These are phyloP conservation scores for Boletus eberwhitei DNA, from an alignment of 768 basidiomycete species.

Conservation along the genomic window DNA sequence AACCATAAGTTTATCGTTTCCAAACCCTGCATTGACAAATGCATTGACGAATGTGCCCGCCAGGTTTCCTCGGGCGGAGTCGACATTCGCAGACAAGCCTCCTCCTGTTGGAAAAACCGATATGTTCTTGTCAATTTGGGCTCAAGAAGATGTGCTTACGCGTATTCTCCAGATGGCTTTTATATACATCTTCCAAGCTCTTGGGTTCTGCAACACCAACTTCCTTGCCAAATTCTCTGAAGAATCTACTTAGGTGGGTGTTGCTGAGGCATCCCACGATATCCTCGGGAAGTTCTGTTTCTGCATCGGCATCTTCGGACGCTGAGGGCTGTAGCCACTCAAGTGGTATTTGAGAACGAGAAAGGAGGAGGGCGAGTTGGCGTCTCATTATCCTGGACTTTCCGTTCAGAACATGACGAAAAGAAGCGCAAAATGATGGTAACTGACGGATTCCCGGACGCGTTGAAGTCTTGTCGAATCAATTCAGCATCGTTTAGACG, in stretches of 20 bases:
- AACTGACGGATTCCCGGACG: slow-evolving; percentile 82
- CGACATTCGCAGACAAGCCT: slow-evolving; percentile 70
- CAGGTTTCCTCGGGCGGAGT: slow-evolving; percentile 91
- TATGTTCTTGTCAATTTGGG: not conserved
- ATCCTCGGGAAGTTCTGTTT: slow-evolving; percentile 74
- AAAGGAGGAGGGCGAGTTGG: slow-evolving; percentile 91
- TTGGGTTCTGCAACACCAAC: slow-evolving; percentile 86
- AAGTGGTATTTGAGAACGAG: slow-evolving; percentile 85
- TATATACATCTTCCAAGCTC: slow-evolving; percentile 96
- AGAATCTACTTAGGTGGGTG: slow-evolving; percentile 74
- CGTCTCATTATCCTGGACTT: slow-evolving; percentile 76
- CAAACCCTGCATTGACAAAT: slow-evolving; percentile 97
- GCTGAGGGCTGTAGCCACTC: slow-evolving; percentile 77
- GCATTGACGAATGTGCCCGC: slow-evolving; percentile 98
- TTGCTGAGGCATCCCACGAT: slow-evolving; percentile 86
- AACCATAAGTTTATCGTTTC: slow-evolving; percentile 98
- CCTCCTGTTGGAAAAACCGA: slow-evolving; percentile 42
- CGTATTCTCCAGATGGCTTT: slow-evolving; percentile 89
- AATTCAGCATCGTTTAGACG: slow-evolving; percentile 77
- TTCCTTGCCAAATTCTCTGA: slow-evolving; percentile 92
- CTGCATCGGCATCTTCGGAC: slow-evolving; percentile 48
- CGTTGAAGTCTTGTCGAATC: slow-evolving; percentile 83
- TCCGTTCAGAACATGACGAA: not conserved
- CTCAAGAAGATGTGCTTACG: slow-evolving; percentile 42
- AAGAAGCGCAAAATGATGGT: not conserved